Evolutionary conservation across 2,329 filamentous ascomycete species (phyloP), one percentile per base, ranked within the genome.

Genomic region (Amesomyces nigricolor): DNA sequence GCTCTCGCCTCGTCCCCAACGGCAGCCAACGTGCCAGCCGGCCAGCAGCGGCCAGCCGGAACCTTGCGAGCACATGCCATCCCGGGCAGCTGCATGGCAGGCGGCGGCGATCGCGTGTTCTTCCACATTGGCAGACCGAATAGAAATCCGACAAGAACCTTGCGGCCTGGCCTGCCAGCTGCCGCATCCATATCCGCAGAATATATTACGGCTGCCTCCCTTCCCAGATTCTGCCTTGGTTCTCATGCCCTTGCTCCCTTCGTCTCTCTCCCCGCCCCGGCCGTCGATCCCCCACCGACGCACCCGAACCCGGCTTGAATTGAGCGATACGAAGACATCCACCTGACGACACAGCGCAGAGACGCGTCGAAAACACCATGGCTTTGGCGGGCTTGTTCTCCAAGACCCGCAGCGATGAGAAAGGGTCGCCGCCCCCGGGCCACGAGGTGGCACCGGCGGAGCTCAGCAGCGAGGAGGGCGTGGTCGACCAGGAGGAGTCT

Each of bases 401-500:
- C 5, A 57, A 40, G 39, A 47, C 14, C n/a, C 38, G 53, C 61
- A 44, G 42, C 16, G 54, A 63, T 53, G 62, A 64, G 56, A 61
- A 62, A 22, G 38, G 45, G 19, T 47, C 61, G 0, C 51, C 61
- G 10, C 47, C 57, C 2, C 54, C 54, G 2, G 48, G 30, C 32
- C 57, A 53, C 30, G 58, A 56, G 39, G 51, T 49, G 3, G 26
- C 38, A 14, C 37, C 13, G 26, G 51, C 5, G n/a, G 56, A 54
- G 8, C 54, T 51, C 44, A 58, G 44, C 53, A 51, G 51, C 47
- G 54, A 68, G 30, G 53, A 61, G 51, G 61, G 54, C 44, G 47
- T 57, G 13, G 54, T 53, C 57, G 64, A 62, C n/a, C 57, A 61
- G 26, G 61, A 26, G 22, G 22, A 26, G 22, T 35, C 30, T 61